Evolutionary conservation across 2,329 filamentous ascomycete genomes (phyloP), one percentile per base, ranked within the genome.

Genomic region (Erysiphe neolycopersici): DNA sequence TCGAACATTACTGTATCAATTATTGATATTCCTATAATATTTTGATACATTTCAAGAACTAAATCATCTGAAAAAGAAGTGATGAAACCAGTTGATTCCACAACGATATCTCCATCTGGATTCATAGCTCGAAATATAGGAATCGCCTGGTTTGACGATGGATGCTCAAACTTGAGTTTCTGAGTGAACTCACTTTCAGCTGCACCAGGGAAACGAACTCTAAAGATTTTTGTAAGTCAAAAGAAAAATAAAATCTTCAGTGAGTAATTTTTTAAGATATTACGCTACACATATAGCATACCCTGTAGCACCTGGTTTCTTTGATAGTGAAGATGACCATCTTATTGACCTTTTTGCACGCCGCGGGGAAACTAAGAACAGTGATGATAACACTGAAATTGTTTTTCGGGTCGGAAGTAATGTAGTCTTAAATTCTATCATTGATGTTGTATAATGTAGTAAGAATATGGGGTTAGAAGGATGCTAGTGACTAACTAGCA

Each of bases 1-100:
- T 98, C 89, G 56, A 93, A 94, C 85, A 95, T 95, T 58, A 95
- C 80, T 44, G 92, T 60, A 57, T 98, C 89, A 83, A 98, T 89
- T 51, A 95, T 79, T 45, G 79, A 74, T 10, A 76, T 64, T 32
- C 65, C 68, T 10, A 79, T 54, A 75, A 79, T 79, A 52, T 75
- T 70, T 46, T 62, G 67, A 58, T 57, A 57, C 51, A 57, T 53
- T 30, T 50, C 41, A n/a, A 56, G 44, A 1, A 51, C 51, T 4
- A 55, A 42, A 5, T 46, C 30, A 32, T 54, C 49, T 1, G 54
- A 47, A 1, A 49, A 76, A 0, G 74, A 71, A 43, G 67, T 64
- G 19, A 22, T 22, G 19, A 22, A 22, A 8, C 18, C 33, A 53
- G 79, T 76, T 12, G 68, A 66, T 41, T 72, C 67, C 60, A 94